Evolutionary conservation across 2,329 filamentous ascomycete species (phyloP), one percentile per base, ranked within the genome.

Genomic region (Pezicula neosporulosa): DNA sequence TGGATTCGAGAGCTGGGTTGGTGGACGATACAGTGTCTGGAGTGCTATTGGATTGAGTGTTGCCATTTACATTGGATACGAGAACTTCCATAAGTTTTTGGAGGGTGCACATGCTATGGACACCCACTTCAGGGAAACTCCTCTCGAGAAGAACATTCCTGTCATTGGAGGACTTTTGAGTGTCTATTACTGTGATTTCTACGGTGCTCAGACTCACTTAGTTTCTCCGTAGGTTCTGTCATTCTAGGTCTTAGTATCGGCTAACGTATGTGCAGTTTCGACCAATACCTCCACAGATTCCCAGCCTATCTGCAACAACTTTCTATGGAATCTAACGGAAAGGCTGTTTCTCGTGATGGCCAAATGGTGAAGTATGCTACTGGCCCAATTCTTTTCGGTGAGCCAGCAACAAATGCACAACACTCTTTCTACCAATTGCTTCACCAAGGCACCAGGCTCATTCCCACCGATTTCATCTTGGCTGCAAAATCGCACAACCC

Each of bases 341-440:
- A 99, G 81, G 90, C 89, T 55, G 91, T 97, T 67, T 96, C 93
- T 56, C 85, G 82, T n/a, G 90, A 94, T 66, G 87, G 83, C 52
- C 86, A 91, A 36, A 83, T 95, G 55, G 92, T 96, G 68, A 96
- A 96, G 77, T 99, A 99, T 79, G 97, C 92, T 52, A 99, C 94
- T 36, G 93, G 94, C 45, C 84, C 94, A 49, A 93, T 99, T 68
- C 78, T 99, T 57, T 99, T 99, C 69, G 94, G 94, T 68, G 94
- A 99, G 80, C 94, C 94, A 49, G 95, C 91, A 74, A 99, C 94
- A 71, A 99, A 99, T 70, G 94, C 94, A 42, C 94, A 99, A 78
- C 94, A 99, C 83, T 97, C 94, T 55, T 99, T 99, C 86, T 99
- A 96, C 87, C 94, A 99, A 82, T 87, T 99, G 44, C 85, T 99